Conservation (phyloP, 148 eudicot species). For the Heliamphora exappendiculata region DNA sequence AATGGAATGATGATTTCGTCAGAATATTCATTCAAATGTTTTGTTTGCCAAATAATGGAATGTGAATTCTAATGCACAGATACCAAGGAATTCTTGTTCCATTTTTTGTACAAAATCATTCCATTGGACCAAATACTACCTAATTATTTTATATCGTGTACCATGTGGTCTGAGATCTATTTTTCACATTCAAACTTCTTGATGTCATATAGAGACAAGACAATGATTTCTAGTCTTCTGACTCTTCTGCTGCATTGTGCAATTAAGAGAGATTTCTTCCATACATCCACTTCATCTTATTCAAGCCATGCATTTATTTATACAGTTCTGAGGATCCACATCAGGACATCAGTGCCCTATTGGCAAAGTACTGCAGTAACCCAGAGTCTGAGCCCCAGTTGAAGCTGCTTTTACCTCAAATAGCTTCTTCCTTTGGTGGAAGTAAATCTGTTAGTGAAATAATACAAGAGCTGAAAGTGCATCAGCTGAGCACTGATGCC, state of each 20-base stretch:
- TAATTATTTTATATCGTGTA: no score
- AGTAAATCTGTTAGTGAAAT: constrained; percentile 53
- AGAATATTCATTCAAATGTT: no score
- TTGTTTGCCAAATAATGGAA: no score
- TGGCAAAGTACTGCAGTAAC: constrained; percentile 44
- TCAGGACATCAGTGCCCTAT: neutral
- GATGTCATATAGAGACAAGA: neutral
- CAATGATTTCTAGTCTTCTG: no score
- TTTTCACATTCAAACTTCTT: neutral
- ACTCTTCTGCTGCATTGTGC: neutral
- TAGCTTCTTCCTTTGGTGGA: constrained; percentile 58
- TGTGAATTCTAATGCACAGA: no score
- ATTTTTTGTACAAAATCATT: no score
- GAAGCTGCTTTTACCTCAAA: constrained; percentile 64
- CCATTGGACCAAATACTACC: no score
- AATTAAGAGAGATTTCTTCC: neutral
- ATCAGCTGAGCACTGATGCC: constrained; percentile 52
- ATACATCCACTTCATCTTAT: neutral
- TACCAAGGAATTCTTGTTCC: no score
- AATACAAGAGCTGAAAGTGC: constrained; percentile 53
- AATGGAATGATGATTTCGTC: no score
- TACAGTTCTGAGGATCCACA: constrained; percentile 1
- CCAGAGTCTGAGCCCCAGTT: constrained; percentile 67
- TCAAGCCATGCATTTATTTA: neutral
- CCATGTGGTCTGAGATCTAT: neutral